Conservation (phyloP, 345 rosid species). For the Microthlaspi erraticum region DNA sequence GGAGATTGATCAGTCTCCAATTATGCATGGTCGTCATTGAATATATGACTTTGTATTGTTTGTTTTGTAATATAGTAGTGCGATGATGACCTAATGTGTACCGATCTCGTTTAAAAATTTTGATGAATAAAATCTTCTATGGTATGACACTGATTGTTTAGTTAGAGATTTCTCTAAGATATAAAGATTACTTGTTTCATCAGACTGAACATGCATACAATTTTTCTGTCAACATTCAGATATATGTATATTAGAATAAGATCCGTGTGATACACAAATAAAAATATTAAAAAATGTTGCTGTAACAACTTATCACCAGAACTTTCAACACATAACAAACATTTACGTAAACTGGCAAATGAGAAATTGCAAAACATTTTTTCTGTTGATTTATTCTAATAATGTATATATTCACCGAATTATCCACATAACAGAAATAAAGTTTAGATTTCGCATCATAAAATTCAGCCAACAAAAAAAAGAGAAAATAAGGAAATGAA, state of each 20-base stretch:
- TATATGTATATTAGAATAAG: too few species aligned
- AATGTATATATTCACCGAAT: not conserved
- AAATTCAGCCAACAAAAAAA: not conserved
- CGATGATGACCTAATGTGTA: not conserved
- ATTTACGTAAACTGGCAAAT: not conserved
- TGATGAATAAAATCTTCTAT: not conserved
- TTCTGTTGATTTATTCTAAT: not conserved
- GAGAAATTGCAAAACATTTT: not conserved
- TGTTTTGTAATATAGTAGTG: not conserved
- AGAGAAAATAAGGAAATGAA: constrained; percentile 10
- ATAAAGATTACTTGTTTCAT: too few species aligned
- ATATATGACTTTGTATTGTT: not conserved
- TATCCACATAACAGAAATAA: constrained; percentile 15
- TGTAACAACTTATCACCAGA: too few species aligned
- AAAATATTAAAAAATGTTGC: too few species aligned
- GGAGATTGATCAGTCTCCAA: constrained; percentile 3
- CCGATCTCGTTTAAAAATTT: not conserved
- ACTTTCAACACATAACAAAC: not conserved
- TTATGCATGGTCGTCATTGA: not conserved
- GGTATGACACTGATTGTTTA: not conserved
- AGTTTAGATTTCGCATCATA: not conserved
- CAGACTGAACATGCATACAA: too few species aligned
- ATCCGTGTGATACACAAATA: too few species aligned
- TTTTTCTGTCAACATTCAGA: too few species aligned
- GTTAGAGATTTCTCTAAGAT: too few species aligned